Evolutionary conservation across 768 basidiomycete species (phyloP), one percentile per base, ranked within the genome.

Genomic region (Brasilioporus rufonigricans): DNA sequence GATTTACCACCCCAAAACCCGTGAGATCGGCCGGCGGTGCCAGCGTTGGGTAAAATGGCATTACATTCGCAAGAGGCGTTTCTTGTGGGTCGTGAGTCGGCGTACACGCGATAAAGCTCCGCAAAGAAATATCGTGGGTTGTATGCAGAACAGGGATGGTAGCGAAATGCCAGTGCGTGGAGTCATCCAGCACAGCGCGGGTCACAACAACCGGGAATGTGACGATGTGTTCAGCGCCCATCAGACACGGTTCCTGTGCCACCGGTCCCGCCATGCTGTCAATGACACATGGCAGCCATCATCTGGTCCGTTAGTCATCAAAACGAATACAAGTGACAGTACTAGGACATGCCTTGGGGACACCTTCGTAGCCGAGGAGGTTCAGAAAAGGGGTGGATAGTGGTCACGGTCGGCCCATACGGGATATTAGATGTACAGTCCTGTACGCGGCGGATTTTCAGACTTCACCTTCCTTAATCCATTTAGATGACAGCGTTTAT

Each of bases 1-100:
- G 56, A 59, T 65, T 60, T 63, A 52, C 65, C 44, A 41, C 58
- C 57, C 44, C 26, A 48, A 47, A 31, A 49, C 39, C 33, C 65
- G 60, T 68, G 64, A 43, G 63, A 67, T 64, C 46, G 48, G 21
- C 44, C 21, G 49, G 43, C 18, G 29, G 29, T 16, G 44, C 41
- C 31, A 50, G 29, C 38, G 27, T 39, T 41, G 48, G 21, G 36
- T 39, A 29, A 49, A 38, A 23, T 35, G 43, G 33, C 35, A 6
- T 21, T 47, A 18, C 44, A 49, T 49, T 45, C 46, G 27, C 33
- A 26, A 29, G 40, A 5, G 11, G 14, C 18, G 16, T 39, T 23
- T 49, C 38, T 13, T 33, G 40, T 39, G 40, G 40, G 36, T 31
- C 40, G 26, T 33, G 29, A 40, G 46, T 38, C 23, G 26, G 21